Conservation (phyloP, 2,329 filamentous ascomycete genomes). For the Ceratocystis destructans region DNA sequence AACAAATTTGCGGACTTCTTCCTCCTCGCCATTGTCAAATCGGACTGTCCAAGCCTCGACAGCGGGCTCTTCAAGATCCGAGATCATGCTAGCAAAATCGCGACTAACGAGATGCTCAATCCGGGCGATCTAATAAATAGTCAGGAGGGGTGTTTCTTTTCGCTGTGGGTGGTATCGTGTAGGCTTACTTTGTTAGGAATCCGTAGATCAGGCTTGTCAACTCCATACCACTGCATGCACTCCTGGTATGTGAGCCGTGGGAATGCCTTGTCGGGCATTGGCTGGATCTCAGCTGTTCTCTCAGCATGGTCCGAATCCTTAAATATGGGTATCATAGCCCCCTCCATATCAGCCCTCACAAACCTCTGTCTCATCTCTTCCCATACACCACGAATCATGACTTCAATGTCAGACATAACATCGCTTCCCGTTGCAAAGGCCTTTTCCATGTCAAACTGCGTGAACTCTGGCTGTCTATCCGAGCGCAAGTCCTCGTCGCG, state of each 20-base stretch:
- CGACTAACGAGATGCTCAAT: constrained; percentile 49
- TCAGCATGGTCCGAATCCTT: constrained; percentile 17
- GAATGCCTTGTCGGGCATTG: constrained; percentile 34
- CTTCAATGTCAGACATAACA: constrained; percentile 47
- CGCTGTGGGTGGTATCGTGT: background rate
- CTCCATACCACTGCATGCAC: constrained; percentile 68
- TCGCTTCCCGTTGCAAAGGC: constrained; percentile 61
- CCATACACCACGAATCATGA: constrained; percentile 43
- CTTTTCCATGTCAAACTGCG: constrained; percentile 92
- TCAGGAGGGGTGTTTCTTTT: constrained; percentile 14
- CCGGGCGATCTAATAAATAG: constrained; percentile 41
- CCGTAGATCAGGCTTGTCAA: constrained; percentile 83
- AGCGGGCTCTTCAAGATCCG: constrained; percentile 49
- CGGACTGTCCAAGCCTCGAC: constrained; percentile 63
- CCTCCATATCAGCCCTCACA: constrained; percentile 25
- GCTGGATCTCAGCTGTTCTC: constrained; percentile 3
- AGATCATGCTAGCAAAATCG: constrained; percentile 63
- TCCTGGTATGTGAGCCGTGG: constrained; percentile 54
- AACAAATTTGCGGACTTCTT: constrained; percentile 48
- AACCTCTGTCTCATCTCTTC: constrained; percentile 32
- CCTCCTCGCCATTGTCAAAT: constrained; percentile 36
- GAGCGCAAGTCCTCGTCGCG: constrained; percentile 86
- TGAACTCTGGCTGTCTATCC: constrained; percentile 93
- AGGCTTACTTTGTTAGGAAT: constrained; percentile 49
- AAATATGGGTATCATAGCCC: constrained; percentile 24